phyloP scores from a whole-genome alignment of 2,329 filamentous ascomycete species.

The Trichoderma sp. region DNA sequence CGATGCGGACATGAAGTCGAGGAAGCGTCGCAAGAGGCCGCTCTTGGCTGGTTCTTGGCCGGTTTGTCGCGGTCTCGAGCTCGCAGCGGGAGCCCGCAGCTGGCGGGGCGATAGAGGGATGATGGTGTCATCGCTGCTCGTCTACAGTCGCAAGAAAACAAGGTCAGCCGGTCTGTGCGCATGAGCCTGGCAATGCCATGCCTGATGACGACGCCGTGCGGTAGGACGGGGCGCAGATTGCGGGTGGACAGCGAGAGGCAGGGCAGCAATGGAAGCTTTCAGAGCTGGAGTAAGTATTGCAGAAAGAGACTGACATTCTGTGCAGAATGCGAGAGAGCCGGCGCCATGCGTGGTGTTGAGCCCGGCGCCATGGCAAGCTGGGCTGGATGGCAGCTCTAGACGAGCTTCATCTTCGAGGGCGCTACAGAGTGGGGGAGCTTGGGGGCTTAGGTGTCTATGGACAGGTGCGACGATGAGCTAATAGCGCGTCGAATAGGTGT shows the following conservation, averaged over 20 bases:
- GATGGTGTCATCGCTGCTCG: slow-evolving; percentile 22
- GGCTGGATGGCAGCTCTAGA: not conserved
- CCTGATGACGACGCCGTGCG: not conserved
- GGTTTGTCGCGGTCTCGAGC: not conserved
- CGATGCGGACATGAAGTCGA: slow-evolving; percentile 10
- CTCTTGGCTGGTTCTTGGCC: slow-evolving; percentile 8
- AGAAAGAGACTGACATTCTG: not conserved
- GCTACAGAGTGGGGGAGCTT: slow-evolving; percentile 12
- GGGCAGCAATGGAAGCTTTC: not conserved
- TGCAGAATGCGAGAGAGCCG: not conserved
- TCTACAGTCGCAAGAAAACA: not conserved
- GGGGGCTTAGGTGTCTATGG: not conserved
- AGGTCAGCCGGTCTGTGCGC: slow-evolving; percentile 24
- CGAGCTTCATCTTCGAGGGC: slow-evolving; percentile 18
- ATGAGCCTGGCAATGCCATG: not conserved
- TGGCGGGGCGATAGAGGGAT: slow-evolving; percentile 19
- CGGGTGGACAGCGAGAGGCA: not conserved
- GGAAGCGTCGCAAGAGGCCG: slow-evolving; percentile 17
- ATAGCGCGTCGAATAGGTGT: not conserved
- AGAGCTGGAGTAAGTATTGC: too few species aligned
- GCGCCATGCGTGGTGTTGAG: slow-evolving; percentile 11
- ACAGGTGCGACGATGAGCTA: slow-evolving; percentile 6
- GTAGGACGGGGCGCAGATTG: not conserved
- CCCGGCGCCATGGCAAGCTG: slow-evolving; percentile 14
- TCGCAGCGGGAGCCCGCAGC: slow-evolving; percentile 1